Evolutionary conservation across 2,329 filamentous ascomycete genomes (phyloP).

Genomic region (Nemania serpens): DNA sequence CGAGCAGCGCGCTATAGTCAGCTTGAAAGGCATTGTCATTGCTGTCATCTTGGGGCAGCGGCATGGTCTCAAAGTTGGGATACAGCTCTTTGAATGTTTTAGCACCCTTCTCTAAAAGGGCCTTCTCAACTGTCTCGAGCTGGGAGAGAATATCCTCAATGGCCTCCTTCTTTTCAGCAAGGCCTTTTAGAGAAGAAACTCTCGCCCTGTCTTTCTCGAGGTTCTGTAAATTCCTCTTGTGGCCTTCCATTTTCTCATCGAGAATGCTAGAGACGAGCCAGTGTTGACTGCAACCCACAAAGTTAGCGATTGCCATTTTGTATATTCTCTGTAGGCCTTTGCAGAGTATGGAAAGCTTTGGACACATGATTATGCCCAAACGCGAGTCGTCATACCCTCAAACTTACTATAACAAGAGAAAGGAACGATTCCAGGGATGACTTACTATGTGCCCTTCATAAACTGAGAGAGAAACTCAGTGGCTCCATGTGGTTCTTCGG

Average conservation of each 20-base stretch:
- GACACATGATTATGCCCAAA: too few species aligned
- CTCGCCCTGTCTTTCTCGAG: constrained; percentile 45
- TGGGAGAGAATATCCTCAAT: constrained; percentile 56
- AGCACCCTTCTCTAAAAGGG: constrained; percentile 61
- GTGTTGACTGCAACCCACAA: constrained; percentile 44
- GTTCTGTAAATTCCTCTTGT: constrained; percentile 42
- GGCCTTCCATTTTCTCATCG: constrained; percentile 36
- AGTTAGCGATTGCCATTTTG: background rate
- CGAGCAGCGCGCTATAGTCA: constrained; percentile 55
- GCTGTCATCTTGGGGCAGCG: background rate
- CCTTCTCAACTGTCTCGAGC: constrained; percentile 59
- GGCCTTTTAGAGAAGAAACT: constrained; percentile 38
- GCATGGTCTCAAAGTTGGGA: constrained; percentile 52
- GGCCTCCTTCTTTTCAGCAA: constrained; percentile 59
- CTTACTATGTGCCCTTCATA: constrained; percentile 58
- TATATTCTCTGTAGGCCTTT: background rate
- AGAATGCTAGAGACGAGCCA: constrained; percentile 55
- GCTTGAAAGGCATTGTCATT: constrained; percentile 31
- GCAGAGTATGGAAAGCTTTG: too few species aligned
- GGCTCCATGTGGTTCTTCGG: constrained; percentile 42
- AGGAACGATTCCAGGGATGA: background rate
- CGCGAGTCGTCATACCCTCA: background rate
- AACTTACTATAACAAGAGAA: background rate
- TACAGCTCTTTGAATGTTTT: constrained; percentile 70
- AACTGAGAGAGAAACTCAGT: constrained; percentile 60